Base-by-base conservation (phyloP, 2,329 filamentous ascomycete species). In the Aspergillus udagawae region DNA sequence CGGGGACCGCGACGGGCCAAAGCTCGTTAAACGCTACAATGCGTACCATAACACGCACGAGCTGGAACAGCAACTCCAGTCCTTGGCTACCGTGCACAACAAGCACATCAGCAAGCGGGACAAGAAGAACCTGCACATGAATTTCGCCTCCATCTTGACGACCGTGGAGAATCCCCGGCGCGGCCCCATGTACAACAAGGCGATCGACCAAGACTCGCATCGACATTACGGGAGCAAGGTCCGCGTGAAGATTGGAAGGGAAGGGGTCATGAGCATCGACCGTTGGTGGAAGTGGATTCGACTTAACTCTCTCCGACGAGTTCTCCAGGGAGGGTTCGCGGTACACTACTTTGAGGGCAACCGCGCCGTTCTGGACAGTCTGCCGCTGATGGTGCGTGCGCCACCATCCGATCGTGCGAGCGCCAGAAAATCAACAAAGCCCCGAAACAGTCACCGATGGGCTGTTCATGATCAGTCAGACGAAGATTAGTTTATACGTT, bases 231-330 rank as follows among this genome's bases (percentile, higher is more conserved):
- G 87, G 5, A 86, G 82, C 57, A 80, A 86, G 56, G 77, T 88
- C 75, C 82, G 76, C 10, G 78, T 90, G 42, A 81, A 82, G 55
- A 82, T 90, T 55, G 71, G 72, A 29, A 78, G 79, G 23, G 81
- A 80, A 49, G 83, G 84, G 2, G 79, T 82, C 53, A 83, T 90
- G 77, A 80, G 77, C 52, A 84, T 90, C 52, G 86, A 90, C 70
- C 82, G 82, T 62, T 91, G 88, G 88, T 90, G 87, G 87, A 90
- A 90, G 72, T 76, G 89, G 64, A 79, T 85, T 63, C 79, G 86
- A 29, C 72, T 89, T 52, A 83, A 86, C 59, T 81, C 82, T 3
- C 72, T 90, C 53, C 81, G 84, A 66, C 74, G 86, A 42, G 75
- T 86, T 29, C 73, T 90, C 44, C 82, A 84, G 57, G 81, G 83